These are phyloP conservation scores for Linum tenue DNA, from an alignment of 345 rosid genomes.

Conservation along the genomic window DNA sequence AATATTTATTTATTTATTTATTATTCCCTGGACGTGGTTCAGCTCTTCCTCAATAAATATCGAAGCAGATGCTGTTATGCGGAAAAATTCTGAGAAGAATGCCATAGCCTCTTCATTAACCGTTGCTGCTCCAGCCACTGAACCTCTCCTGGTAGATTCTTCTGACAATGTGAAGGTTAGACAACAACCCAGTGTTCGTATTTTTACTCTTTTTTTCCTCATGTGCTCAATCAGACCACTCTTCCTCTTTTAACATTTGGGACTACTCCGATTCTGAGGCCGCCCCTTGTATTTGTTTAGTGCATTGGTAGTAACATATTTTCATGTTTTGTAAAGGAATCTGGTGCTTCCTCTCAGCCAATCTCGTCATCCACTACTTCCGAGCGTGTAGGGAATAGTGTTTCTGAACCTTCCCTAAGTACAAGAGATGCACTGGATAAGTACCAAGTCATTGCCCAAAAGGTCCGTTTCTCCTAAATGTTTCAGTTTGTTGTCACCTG, in stretches of 20 bases:
- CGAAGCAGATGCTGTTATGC: slow-evolving; percentile 41
- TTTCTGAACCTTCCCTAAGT: slow-evolving; percentile 56
- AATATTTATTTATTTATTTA: background rate
- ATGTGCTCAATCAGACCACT: too few relatives aligned
- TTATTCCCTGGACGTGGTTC: slow-evolving; percentile 12
- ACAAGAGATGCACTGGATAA: slow-evolving; percentile 93
- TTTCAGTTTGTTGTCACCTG: background rate
- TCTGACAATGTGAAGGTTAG: slow-evolving; percentile 46
- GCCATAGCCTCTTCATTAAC: slow-evolving; percentile 37
- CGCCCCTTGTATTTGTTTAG: background rate
- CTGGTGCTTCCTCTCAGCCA: slow-evolving; percentile 39
- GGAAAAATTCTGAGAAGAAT: slow-evolving; percentile 38
- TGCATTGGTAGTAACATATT: slow-evolving; percentile 9
- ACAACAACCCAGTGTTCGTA: background rate
- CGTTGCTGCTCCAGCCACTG: slow-evolving; percentile 40
- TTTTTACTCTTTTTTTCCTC: slow-evolving; percentile 7
- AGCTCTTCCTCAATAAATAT: slow-evolving; percentile 46
- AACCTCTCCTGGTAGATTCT: slow-evolving; percentile 38
- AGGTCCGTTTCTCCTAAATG: slow-evolving; percentile 33
- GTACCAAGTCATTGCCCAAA: slow-evolving; percentile 70
- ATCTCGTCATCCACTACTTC: slow-evolving; percentile 40
- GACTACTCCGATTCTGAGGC: too few relatives aligned
- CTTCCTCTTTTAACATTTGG: too few relatives aligned
- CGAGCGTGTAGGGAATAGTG: slow-evolving; percentile 51
- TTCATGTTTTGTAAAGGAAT: slow-evolving; percentile 28